A percentile compares a stretch with the other conserved stretches of the same genome.
These are phyloP conservation scores for Annona cherimola DNA, from an alignment of 164 flowering plant species.

Conservation along the genomic window DNA sequence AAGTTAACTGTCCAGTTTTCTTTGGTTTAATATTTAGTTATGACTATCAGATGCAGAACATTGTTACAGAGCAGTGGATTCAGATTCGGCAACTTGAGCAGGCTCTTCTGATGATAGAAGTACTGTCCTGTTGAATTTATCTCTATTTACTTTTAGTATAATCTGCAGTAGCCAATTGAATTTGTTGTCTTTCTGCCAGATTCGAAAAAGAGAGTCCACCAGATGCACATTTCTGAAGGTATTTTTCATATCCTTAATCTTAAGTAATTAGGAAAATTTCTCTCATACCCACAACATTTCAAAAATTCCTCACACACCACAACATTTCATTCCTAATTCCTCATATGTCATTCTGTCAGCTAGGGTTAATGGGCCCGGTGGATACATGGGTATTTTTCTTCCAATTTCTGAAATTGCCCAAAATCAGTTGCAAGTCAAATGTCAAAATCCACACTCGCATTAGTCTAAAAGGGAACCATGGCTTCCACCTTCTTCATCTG, in stretches of 20 bases:
- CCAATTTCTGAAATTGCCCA: too few species aligned
- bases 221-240: constrained; percentile 61
- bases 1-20: background rate
- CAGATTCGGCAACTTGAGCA: constrained; percentile 86
- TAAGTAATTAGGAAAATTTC: background rate
- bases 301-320: background rate
- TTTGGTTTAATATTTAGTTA: background rate
- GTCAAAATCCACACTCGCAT: background rate
- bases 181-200: constrained; percentile 25
- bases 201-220: constrained; percentile 20
- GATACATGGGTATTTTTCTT: too few species aligned
- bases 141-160: constrained; percentile 1
- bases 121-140: constrained; percentile 18
- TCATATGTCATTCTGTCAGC: background rate
- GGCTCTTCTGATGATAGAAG: constrained; percentile 61
- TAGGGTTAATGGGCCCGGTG: too few species aligned
- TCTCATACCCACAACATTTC: background rate
- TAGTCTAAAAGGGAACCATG: background rate
- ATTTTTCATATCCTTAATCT: constrained; percentile 2
- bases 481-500: background rate
- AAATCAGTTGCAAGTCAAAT: too few species aligned
- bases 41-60: constrained; percentile 45
- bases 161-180: background rate
- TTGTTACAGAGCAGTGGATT: constrained; percentile 83
- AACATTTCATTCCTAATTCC: background rate